Percentiles rank a stretch among this genome's conserved stretches.
Evolutionary conservation across 1,139 yeast species (phyloP).

Genomic region (Hyphopichia wangnamkhiaoensis): DNA sequence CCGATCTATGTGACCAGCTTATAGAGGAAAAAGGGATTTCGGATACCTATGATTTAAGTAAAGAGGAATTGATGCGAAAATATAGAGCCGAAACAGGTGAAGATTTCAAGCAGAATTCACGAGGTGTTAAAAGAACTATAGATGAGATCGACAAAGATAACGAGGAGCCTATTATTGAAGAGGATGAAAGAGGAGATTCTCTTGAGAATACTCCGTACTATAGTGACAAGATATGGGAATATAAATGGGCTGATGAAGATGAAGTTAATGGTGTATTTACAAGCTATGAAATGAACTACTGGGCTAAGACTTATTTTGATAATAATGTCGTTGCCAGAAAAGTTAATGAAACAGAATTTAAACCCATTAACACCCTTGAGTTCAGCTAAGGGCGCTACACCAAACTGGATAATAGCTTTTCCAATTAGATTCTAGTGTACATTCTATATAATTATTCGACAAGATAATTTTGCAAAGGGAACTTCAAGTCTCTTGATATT

Average conservation of each 20-base stretch:
- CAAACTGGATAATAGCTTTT: too few species aligned
- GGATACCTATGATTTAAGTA: conserved; percentile 54
- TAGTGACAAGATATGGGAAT: conserved; percentile 55
- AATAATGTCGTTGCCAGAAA: conserved; percentile 45
- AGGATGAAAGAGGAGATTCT: conserved; percentile 11
- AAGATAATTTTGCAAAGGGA: conserved; percentile 56
- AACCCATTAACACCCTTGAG: conserved; percentile 21
- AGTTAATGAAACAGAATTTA: conserved; percentile 31
- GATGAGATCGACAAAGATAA: conserved; percentile 13
- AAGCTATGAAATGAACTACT: conserved; percentile 53
- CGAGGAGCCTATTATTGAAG: conserved; percentile 7
- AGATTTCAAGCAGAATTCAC: conserved; percentile 17
- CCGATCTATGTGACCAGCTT: conserved; percentile 53
- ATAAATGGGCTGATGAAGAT: conserved; percentile 53
- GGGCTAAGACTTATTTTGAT: conserved; percentile 63
- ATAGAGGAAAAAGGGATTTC: conserved; percentile 36
- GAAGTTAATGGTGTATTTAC: conserved; percentile 64
- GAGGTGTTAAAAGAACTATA: conserved; percentile 23
- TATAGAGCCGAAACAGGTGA: conserved; percentile 54
- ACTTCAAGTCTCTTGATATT: conserved; percentile 53
- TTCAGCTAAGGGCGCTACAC: too few species aligned
- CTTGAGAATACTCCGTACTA: conserved; percentile 18
- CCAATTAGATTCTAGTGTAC: too few species aligned
- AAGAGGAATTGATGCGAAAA: conserved; percentile 60
- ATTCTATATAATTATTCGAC: conserved; percentile 20